Percentiles rank a stretch among this genome's conserved stretches.
Evolutionary conservation across 768 basidiomycete genomes (phyloP).

Genomic region (Cystobasidium onofrii): DNA sequence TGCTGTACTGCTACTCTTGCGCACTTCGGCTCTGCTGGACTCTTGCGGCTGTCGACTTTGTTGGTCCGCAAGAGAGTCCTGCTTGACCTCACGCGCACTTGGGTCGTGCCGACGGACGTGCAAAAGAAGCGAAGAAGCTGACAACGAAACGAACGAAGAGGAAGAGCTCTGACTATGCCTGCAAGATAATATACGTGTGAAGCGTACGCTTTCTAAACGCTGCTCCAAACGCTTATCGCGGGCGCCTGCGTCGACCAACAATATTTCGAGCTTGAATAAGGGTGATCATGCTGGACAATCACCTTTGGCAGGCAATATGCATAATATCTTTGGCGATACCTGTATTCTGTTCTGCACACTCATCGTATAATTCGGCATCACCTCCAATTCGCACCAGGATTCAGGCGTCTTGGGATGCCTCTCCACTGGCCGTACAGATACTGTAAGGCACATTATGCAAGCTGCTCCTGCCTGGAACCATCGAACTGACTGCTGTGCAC

Average conservation of each 20-base stretch:
- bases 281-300: background rate
- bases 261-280: background rate
- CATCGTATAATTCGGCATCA: background rate
- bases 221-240: background rate
- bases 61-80: background rate
- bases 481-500: background rate
- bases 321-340: background rate
- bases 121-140: background rate
- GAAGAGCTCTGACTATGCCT: background rate
- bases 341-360: background rate
- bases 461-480: background rate
- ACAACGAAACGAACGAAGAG: background rate
- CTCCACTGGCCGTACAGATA: slow-evolving; percentile 28
- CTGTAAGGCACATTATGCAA: slow-evolving; percentile 12
- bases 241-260: background rate
- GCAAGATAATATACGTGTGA: background rate
- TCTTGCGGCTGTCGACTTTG: background rate
- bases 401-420: slow-evolving; percentile 23
- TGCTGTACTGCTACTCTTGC: background rate
- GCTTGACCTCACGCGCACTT: background rate
- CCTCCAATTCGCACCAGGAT: slow-evolving; percentile 5
- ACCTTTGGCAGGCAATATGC: background rate
- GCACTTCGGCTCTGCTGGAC: background rate
- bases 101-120: background rate
- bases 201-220: background rate